Base-by-base conservation (phyloP, 2,329 filamentous ascomycete species). In the Talaromyces sp. region DNA sequence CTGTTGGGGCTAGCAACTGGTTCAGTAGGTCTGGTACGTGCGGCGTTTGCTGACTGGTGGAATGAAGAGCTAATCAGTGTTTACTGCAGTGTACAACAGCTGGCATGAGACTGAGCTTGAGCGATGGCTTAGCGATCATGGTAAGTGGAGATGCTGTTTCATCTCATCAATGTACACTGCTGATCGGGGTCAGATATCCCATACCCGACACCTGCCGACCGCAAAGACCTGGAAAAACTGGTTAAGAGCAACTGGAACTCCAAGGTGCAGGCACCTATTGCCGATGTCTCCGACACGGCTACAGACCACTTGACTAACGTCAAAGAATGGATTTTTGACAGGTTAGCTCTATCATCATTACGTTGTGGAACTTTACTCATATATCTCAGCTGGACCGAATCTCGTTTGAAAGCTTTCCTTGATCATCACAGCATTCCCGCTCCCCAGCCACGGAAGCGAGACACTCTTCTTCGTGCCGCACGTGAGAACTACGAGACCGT, bases 41-140 rank as follows among this genome's bases (percentile, higher is more conserved):
- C 14, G 52, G n/a, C 48, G 7, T 42, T 61, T 31, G 35, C 11
- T 18, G 14, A 28, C 35, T 7, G 40, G 8, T n/a, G 18, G 16
- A 57, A 42, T n/a, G 54, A 57, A 14, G 18, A 23, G 18, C 61
- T 63, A 35, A 63, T 48, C 31, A 14, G 23, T 6, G 39, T 44
- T 18, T 35, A 8, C 54, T 57, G 6, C 72, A 96, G 93, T 89
- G 16, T 98, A 98, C 83, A 97, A 98, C 81, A 97, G 95, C 77
- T 99, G 95, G 95, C 93, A 98, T 72, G 89, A 98, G 82, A 96
- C 91, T 23, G 95, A 99, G 83, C 86, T 99, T 33, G 93, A 99
- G 81, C 87, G 93, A 72, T 99, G 95, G 95, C 87, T 99, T 57
- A 90, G 90, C 33, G 95, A 99, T 75, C 85, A 98, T 79, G 86